Percentiles rank a stretch among this genome's conserved stretches.
Evolutionary conservation across 2,329 filamentous ascomycete genomes (phyloP).

Genomic region (Aspergillus amoenus): DNA sequence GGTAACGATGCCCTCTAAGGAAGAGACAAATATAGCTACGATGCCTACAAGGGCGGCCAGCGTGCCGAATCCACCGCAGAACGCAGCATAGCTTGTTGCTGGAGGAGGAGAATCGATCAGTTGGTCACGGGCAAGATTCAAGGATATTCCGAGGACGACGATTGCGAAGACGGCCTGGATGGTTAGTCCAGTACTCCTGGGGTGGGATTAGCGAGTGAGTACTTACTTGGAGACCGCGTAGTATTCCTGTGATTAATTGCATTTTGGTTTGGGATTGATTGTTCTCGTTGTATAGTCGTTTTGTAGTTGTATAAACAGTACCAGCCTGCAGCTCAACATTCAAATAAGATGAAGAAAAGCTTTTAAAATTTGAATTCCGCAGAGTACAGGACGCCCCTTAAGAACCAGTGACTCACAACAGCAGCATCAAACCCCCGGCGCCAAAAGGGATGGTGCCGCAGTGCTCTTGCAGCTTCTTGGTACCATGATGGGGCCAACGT

Average conservation of each 20-base stretch:
- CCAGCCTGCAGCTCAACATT: background rate
- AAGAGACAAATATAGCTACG: slow-evolving; percentile 12
- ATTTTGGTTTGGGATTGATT: background rate
- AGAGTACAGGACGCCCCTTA: background rate
- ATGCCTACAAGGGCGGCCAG: slow-evolving; percentile 19
- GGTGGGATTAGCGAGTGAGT: background rate
- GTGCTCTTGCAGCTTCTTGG: too few species aligned
- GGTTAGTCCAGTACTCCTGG: background rate
- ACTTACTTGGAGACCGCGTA: slow-evolving; percentile 1
- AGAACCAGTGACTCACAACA: background rate
- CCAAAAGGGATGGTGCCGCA: background rate
- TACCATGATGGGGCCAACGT: background rate
- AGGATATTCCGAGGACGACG: slow-evolving; percentile 24
- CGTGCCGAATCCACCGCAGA: slow-evolving; percentile 22
- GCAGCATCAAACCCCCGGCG: background rate
- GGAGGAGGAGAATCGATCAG: slow-evolving; percentile 15
- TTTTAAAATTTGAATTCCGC: background rate
- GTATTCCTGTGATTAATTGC: background rate
- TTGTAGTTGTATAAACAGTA: too few species aligned
- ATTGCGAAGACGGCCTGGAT: slow-evolving; percentile 20
- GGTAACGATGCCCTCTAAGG: slow-evolving; percentile 16
- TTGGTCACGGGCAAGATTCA: slow-evolving; percentile 23
- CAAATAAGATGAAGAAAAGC: background rate
- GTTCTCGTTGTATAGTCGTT: too few species aligned
- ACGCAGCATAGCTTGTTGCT: slow-evolving; percentile 22